Conservation (phyloP, 345 rosid genomes). For the Eucalyptus victrix region DNA sequence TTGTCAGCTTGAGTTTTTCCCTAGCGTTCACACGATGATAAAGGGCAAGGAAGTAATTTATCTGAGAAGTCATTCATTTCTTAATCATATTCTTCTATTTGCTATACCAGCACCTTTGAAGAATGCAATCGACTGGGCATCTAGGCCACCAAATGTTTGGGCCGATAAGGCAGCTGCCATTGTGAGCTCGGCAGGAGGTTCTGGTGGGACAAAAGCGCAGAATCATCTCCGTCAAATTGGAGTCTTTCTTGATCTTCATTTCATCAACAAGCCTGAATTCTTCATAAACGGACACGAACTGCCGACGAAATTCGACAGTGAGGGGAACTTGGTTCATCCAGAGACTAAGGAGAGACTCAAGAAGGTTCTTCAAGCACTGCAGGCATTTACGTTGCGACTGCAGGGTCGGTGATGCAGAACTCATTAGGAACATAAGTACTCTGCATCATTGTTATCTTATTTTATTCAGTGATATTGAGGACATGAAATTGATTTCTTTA, state of each 20-base stretch:
- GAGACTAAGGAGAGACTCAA: slow-evolving; percentile 26
- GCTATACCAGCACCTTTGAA: slow-evolving; percentile 45
- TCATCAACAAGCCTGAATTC: slow-evolving; percentile 83
- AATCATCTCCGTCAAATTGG: slow-evolving; percentile 84
- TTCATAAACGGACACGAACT: slow-evolving; percentile 55
- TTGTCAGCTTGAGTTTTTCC: neutral
- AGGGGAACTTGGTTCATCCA: slow-evolving; percentile 59
- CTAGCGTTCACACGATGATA: neutral
- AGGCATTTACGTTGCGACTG: slow-evolving; percentile 43
- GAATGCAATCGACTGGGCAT: slow-evolving; percentile 84
- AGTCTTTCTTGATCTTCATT: slow-evolving; percentile 69
- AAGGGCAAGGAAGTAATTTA: neutral
- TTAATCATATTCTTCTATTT: neutral
- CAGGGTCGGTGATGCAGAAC: slow-evolving; percentile 13
- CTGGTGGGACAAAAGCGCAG: slow-evolving; percentile 51
- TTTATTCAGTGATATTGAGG: neutral
- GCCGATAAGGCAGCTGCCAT: slow-evolving; percentile 68
- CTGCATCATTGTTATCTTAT: neutral
- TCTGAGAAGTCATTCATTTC: neutral
- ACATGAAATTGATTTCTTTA: neutral
- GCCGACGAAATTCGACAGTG: slow-evolving; percentile 63
- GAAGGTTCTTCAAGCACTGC: slow-evolving; percentile 46
- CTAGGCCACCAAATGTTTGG: slow-evolving; percentile 62
- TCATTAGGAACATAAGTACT: neutral
- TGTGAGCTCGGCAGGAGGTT: slow-evolving; percentile 43